Percentiles rank a stretch among this genome's conserved stretches.
Evolutionary conservation across 1,139 yeast genomes (phyloP).

Genomic region (Blastobotrys buckinghamii): DNA sequence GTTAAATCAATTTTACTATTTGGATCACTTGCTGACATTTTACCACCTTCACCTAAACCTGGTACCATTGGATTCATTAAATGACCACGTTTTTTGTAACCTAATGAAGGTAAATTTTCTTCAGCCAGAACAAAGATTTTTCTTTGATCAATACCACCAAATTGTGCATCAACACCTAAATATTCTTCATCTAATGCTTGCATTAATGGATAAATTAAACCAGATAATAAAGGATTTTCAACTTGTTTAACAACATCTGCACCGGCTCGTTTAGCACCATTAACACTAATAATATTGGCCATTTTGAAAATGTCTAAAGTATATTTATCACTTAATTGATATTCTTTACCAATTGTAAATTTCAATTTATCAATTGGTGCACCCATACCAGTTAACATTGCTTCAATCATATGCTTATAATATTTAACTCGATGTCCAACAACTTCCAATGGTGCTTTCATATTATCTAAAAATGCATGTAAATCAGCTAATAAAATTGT

Average conservation of each 20-base stretch:
- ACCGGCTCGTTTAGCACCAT: slow-evolving; percentile 98
- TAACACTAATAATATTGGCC: slow-evolving; percentile 79
- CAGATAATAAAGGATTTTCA: slow-evolving; percentile 85
- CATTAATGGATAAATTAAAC: slow-evolving; percentile 96
- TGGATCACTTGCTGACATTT: slow-evolving; percentile 99
- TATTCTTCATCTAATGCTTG: slow-evolving; percentile 96
- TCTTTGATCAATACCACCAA: slow-evolving; percentile 99
- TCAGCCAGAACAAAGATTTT: slow-evolving; percentile 96
- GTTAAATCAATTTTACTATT: slow-evolving; percentile 91
- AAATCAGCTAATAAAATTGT: slow-evolving; percentile 91
- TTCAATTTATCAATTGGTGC: slow-evolving; percentile 86
- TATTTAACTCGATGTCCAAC: slow-evolving; percentile 84
- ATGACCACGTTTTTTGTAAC: slow-evolving; percentile 96
- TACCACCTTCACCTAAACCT: slow-evolving; percentile 91
- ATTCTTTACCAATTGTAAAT: slow-evolving; percentile 83
- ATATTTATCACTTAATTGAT: slow-evolving; percentile 72
- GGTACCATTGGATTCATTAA: slow-evolving; percentile 99
- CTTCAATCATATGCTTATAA: slow-evolving; percentile 76
- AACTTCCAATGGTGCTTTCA: slow-evolving; percentile 96
- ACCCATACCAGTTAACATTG: slow-evolving; percentile 76
- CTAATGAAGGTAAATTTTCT: slow-evolving; percentile 78
- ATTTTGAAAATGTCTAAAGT: slow-evolving; percentile 84
- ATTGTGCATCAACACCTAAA: slow-evolving; percentile 85
- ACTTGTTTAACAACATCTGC: slow-evolving; percentile 99
- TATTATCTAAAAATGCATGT: slow-evolving; percentile 95